Conservation (phyloP, 495 filamentous ascomycete species). For the Massariosphaeria phaeospora region DNA sequence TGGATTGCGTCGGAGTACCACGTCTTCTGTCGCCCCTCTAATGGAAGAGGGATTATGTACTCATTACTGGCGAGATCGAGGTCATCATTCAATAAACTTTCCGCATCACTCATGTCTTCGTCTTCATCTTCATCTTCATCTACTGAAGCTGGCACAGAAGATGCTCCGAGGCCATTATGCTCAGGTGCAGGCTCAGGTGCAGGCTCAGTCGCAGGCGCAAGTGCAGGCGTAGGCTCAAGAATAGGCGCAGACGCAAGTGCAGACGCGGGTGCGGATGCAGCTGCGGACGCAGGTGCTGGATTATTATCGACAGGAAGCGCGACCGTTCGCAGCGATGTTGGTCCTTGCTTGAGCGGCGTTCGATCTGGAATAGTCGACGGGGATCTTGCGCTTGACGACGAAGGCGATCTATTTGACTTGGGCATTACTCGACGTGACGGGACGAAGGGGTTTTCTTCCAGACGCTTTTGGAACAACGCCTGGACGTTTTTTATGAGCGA, state of each 20-base stretch:
- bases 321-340: conserved; percentile 4
- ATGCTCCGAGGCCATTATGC: not conserved
- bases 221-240: not conserved
- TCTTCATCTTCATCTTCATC: not conserved
- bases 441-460: not conserved
- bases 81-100: conserved; percentile 19
- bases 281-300: not conserved
- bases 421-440: no score
- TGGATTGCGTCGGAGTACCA: conserved; percentile 5
- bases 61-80: conserved; percentile 11
- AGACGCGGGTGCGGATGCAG: not conserved
- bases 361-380: conserved; percentile 25
- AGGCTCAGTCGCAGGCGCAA: not conserved
- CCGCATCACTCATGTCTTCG: not conserved
- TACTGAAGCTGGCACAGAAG: not conserved
- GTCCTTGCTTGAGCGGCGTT: not conserved
- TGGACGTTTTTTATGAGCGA: not conserved
- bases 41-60: conserved; percentile 16
- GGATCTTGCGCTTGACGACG: conserved; percentile 9
- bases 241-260: not conserved
- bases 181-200: not conserved
- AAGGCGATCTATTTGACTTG: no score
- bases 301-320: not conserved
- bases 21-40: conserved; percentile 12
- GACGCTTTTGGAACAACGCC: not conserved